Evolutionary conservation across 1,284 basidiomycete species (phyloP), one percentile per base, ranked within the genome.

Genomic region (Ustilago hordei): DNA sequence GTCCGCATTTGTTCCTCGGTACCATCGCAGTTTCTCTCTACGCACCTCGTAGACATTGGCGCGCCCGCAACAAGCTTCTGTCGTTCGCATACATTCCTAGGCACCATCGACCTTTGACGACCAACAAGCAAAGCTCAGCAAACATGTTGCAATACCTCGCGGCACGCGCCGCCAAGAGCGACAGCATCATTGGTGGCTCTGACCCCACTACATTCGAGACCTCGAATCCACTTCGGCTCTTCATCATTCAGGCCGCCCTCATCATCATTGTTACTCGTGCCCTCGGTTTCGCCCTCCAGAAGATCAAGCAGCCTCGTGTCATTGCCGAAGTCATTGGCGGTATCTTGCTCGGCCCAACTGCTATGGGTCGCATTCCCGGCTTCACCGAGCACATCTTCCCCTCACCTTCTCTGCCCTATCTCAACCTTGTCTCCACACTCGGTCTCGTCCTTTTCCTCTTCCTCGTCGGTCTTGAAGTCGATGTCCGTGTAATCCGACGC

Each of bases 401-500:
- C 3, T 31, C 55, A n/a, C 69, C 75, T 2, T 95, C 94, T 0
- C 80, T 90, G 4, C 89, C 94, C 0, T 95, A 91, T 85, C 91
- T 99, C 57, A 92, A 91, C 53, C 91, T 98, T 54, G 91, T 93
- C 34, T 93, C 95, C n/a, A 95, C 93, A 79, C 93, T 98, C 73
- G 95, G 96, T 52, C 80, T 87, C 0, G 79, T 85, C 31, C 82
- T 87, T 57, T 86, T 86, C 23, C 90, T 97, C 15, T 93, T 94
- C 83, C 90, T 98, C 61, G 92, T 98, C 53, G 96, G 96, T 13
- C 89, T 98, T 55, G 93, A 98, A 87, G 94, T 96, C 69, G 95
- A 98, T 79, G 88, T 91, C 0, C 88, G 88, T 6, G 88, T 96
- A 72, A 91, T 97, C 87, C 92, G 90, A 81, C 73, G 78, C 36